Base-by-base conservation (phyloP, 225 moss, liverwort and hornwort genomes). In the Physcomitrium patens region DNA sequence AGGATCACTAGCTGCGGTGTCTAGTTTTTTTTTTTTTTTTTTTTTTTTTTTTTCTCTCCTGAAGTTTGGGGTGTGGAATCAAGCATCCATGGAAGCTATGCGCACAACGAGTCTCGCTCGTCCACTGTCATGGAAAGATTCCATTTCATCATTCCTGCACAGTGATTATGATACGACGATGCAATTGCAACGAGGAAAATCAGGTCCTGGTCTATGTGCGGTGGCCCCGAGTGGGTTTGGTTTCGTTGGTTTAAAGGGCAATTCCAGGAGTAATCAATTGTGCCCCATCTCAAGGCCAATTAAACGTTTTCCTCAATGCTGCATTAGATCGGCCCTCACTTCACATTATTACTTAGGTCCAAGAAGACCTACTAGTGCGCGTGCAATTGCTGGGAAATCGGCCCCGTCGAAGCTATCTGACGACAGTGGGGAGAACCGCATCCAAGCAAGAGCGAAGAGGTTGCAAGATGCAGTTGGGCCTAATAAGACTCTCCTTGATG, bases 401-500 rank as follows among this genome's bases (percentile, higher is more conserved):
- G 63, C 81, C 2, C 52, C 66, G 10, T 61, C 65, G 51, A 24
- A 75, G 52, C 20, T 73, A 23, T 60, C 75, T 9, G 77, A 70
- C 46, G 66, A 80, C 31, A 72, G 65, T 43, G 76, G 74, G 64
- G 80, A 70, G 75, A 65, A 48, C 20, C 24, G 67, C 17, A 20
- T 78, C 27, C 63, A 47, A 20, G 49, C 45, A 12, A 53, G 80
- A 65, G 42, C 44, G 43, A 86, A 78, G 78, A 68, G 65, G 49
- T 68, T 80, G 57, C 82, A 69, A 82, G 82, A 83, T 67, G 71
- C 71, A 46, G 78, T 80, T 7, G 94, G 91, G 55, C 94, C 94
- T 24, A 94, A 88, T 74, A 70, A 72, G 69, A 60, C 77, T 63
- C 80, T 94, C 37, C 67, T 88, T 41, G 94, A 94, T 60, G 90